A percentile compares a stretch with the other conserved stretches of the same genome.
phyloP scores from a whole-genome alignment of 2,329 filamentous ascomycete species.

The Didymellaceae sp. region DNA sequence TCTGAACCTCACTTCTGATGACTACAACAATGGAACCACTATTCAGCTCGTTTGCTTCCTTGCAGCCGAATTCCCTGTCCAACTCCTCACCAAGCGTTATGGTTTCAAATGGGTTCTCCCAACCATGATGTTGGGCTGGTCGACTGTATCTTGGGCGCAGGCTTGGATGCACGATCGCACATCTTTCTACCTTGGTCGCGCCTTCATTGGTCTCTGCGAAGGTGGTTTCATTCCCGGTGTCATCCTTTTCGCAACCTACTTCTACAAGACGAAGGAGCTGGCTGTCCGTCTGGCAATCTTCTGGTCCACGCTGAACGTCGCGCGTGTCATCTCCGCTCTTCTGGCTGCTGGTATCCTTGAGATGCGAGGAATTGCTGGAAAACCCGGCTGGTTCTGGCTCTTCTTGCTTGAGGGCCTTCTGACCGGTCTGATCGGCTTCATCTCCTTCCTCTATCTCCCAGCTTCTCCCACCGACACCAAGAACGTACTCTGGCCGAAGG shows the following conservation, averaged over 20 bases:
- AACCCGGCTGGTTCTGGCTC: constrained; percentile 63
- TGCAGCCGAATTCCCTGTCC: constrained; percentile 52
- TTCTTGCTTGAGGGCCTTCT: constrained; percentile 53
- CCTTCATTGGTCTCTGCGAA: constrained; percentile 52
- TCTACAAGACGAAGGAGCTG: constrained; percentile 74
- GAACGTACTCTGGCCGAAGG: constrained; percentile 53
- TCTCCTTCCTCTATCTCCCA: constrained; percentile 47
- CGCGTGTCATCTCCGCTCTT: constrained; percentile 62
- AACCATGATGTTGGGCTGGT: constrained; percentile 54
- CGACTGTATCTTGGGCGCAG: constrained; percentile 65
- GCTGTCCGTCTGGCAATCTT: constrained; percentile 71
- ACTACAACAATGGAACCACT: constrained; percentile 47
- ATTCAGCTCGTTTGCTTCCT: constrained; percentile 86
- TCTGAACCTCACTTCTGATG: constrained; percentile 38
- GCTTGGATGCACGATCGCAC: constrained; percentile 64
- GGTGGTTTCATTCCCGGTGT: constrained; percentile 66
- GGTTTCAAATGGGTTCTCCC: constrained; percentile 54
- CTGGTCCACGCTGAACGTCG: constrained; percentile 69
- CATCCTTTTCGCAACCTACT: constrained; percentile 74
- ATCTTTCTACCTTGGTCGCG: constrained; percentile 51
- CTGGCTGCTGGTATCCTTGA: constrained; percentile 62
- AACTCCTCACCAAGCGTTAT: constrained; percentile 52
- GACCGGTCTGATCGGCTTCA: constrained; percentile 36
- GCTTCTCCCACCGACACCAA: constrained; percentile 58
- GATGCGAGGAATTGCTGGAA: constrained; percentile 56